These are phyloP conservation scores for Pestalotiopsis sp. DNA, from an alignment of 2,329 filamentous ascomycete species.

Conservation along the genomic window DNA sequence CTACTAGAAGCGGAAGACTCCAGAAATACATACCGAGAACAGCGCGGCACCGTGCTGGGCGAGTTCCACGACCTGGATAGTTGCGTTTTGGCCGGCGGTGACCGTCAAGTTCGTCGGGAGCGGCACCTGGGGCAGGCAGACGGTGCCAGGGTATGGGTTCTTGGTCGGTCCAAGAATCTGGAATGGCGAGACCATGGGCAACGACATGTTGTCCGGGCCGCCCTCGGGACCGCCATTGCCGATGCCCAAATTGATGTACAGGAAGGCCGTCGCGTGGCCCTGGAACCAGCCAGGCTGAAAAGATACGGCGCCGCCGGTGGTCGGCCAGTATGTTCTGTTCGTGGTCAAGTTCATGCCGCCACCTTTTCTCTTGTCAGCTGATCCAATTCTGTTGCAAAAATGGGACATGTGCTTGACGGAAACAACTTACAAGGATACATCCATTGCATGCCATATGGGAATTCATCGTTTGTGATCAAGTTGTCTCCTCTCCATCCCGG, in stretches of 20 bases:
- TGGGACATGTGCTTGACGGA: not conserved
- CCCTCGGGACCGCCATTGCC: conserved; percentile 66
- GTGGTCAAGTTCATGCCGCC: conserved; percentile 76
- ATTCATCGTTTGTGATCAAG: conserved; percentile 75
- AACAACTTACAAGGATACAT: conserved; percentile 80
- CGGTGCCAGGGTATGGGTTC: conserved; percentile 81
- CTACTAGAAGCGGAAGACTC: not conserved
- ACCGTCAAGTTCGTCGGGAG: conserved; percentile 72
- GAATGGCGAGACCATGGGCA: conserved; percentile 78
- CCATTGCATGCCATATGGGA: conserved; percentile 93
- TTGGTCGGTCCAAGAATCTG: conserved; percentile 82
- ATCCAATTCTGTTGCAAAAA: not conserved
- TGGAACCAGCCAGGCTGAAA: conserved; percentile 96
- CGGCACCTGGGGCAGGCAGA: conserved; percentile 89
- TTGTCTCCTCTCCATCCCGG: conserved; percentile 89
- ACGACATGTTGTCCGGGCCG: conserved; percentile 84
- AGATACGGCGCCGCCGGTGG: conserved; percentile 82
- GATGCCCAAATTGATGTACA: conserved; percentile 91
- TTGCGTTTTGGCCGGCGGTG: conserved; percentile 80
- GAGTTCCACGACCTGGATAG: conserved; percentile 73
- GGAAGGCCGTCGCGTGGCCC: conserved; percentile 78
- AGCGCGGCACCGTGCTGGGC: conserved; percentile 73
- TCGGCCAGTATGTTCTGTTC: conserved; percentile 93
- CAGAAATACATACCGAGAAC: conserved; percentile 60
- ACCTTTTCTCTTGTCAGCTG: conserved; percentile 54